phyloP scores from a whole-genome alignment of 345 rosid genomes.

The Kernera saxatilis region DNA sequence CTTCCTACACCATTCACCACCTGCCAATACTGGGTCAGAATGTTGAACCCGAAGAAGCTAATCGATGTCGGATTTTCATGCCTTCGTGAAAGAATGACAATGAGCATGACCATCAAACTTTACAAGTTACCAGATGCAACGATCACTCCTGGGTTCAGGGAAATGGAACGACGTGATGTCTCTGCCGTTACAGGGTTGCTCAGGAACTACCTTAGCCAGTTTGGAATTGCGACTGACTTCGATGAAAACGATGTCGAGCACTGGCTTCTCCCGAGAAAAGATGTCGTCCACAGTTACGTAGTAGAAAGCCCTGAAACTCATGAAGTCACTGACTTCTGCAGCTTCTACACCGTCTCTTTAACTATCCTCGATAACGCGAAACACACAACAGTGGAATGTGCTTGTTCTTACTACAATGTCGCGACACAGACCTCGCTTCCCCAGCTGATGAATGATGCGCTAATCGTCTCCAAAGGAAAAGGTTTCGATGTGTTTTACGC shows the following conservation, averaged over 20 bases:
- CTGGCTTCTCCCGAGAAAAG: slow-evolving; percentile 1
- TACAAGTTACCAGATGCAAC: slow-evolving; percentile 1
- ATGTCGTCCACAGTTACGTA: not conserved
- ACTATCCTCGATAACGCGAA: not conserved
- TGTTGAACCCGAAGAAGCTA: not conserved
- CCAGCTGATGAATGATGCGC: slow-evolving; percentile 88
- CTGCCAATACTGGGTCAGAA: not conserved
- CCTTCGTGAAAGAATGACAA: not conserved
- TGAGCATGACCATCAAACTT: not conserved
- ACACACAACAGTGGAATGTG: not conserved
- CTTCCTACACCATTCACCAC: slow-evolving; percentile 2
- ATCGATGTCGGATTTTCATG: not conserved
- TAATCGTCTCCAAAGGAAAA: slow-evolving; percentile 74
- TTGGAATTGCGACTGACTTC: not conserved
- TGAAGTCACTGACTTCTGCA: not conserved
- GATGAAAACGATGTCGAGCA: not conserved
- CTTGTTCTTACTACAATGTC: slow-evolving; percentile 78
- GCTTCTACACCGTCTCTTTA: not conserved
- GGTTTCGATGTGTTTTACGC: slow-evolving; percentile 90
- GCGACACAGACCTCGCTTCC: slow-evolving; percentile 72
- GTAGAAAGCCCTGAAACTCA: not conserved
- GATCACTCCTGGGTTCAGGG: not conserved
- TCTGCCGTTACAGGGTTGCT: not conserved
- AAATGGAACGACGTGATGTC: not conserved
- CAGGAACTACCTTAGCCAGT: not conserved